Base-by-base conservation (phyloP, 805 yeast species). In the Saccharomycopsis synnaedendra region DNA sequence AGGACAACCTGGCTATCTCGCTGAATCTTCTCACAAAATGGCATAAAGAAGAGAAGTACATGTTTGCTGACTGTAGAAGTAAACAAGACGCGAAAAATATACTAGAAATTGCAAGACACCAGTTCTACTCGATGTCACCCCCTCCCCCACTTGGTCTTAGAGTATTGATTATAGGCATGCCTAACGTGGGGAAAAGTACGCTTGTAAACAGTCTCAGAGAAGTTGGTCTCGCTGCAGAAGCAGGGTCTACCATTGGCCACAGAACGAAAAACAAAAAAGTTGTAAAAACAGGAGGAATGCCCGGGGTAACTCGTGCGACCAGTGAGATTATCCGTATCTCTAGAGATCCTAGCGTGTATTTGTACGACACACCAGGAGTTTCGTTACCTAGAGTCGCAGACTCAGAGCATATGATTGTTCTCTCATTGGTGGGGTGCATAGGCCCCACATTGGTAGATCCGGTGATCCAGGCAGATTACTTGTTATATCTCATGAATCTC, bases 151-250 rank as follows among this genome's bases (percentile, higher is more conserved):
- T 88, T 50, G 97, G 97, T 0, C 66, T 84, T 43, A 64, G 88
- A 28, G 63, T 85, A 49, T 69, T 89, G 69, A 76, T 90, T 41
- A 80, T 82, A 5, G 98, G 98, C 0, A 85, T 93, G 93, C 98
- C 98, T 1, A 93, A 93, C 60, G 95, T 88, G n/a, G 98, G 98
- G 0, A 93, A 93, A 63, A 84, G 95, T 8, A 83, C 96, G 0
- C 61, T 93, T 43, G 82, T 89, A 31, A 93, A 93, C 58, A 70
- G 82, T 0, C 64, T 89, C 44, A 65, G 96, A 50, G 50, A 39
- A 6, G 46, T 45, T 11, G 62, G 66, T 29, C 39, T 56, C 42
- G 37, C 41, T 19, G 11, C 41, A n/a, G 39, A 28, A 19, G 45
- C 43, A 36, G 41, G 11, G 32, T 58, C 54, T 19, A 60, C 59